A percentile compares a stretch with the other conserved stretches of the same genome.
phyloP scores from a whole-genome alignment of 768 basidiomycete species.

The Mycena vitilis region DNA sequence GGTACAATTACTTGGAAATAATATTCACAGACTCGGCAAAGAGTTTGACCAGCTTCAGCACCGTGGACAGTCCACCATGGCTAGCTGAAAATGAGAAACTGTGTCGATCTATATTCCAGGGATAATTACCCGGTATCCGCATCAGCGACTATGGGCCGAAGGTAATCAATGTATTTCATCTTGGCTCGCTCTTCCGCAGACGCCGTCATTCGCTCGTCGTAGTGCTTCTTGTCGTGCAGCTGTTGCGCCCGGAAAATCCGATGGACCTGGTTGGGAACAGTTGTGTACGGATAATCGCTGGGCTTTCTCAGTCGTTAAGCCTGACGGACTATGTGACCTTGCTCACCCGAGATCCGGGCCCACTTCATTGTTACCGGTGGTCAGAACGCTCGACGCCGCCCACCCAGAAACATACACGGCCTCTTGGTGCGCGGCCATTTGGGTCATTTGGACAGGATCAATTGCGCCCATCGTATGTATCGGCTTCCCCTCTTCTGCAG shows the following conservation, averaged over 20 bases:
- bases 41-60: constrained; percentile 94
- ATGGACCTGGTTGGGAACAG: constrained; percentile 95
- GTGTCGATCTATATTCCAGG: background rate
- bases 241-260: constrained; percentile 92
- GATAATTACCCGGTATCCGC: constrained; percentile 83
- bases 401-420: constrained; percentile 94
- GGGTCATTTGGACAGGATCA: constrained; percentile 94
- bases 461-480: constrained; percentile 94
- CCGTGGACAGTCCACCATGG: constrained; percentile 91
- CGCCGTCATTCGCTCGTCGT: constrained; percentile 82
- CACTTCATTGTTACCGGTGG: constrained; percentile 91
- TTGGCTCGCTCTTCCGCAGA: constrained; percentile 72
- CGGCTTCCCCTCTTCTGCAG: constrained; percentile 71
- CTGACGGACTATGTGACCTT: constrained; percentile 25
- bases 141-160: constrained; percentile 94
- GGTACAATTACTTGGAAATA: no score
- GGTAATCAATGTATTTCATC: constrained; percentile 86
- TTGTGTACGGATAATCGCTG: constrained; percentile 96
- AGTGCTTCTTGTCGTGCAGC: constrained; percentile 93
- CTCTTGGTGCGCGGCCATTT: constrained; percentile 90
- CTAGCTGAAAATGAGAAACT: constrained; percentile 52
- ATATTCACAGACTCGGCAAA: constrained; percentile 88
- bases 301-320: constrained; percentile 1
- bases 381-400: constrained; percentile 88
- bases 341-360: constrained; percentile 92